Conservation (phyloP, 768 basidiomycete genomes). For the Rhodotorula babjevae region DNA sequence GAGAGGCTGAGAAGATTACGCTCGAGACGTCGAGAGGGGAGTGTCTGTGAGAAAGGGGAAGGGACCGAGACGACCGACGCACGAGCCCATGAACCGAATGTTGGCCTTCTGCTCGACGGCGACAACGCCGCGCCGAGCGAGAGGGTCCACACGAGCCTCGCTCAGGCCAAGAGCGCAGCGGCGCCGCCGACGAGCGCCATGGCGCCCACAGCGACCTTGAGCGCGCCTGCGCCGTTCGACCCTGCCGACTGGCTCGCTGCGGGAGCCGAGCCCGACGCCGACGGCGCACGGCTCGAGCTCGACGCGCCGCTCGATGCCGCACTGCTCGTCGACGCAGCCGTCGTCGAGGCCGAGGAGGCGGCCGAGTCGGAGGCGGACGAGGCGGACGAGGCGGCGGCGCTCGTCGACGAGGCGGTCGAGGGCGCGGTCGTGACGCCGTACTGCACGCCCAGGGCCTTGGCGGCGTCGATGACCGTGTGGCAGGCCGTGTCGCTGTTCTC, state of each 20-base stretch:
- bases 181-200: neutral
- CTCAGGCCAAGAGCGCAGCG: neutral
- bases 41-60: no score
- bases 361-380: neutral
- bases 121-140: no score
- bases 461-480: constrained; percentile 17
- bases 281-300: neutral
- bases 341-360: no score
- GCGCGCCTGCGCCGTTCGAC: neutral
- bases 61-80: no score
- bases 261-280: neutral
- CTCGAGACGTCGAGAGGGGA: no score
- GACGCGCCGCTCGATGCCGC: neutral
- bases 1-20: no score
- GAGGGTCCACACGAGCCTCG: no score
- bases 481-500: constrained; percentile 10
- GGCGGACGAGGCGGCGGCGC: neutral
- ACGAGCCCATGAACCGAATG: no score
- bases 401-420: neutral
- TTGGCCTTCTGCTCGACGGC: no score
- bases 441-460: constrained; percentile 22
- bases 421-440: constrained; percentile 24
- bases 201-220: neutral
- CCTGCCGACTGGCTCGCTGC: neutral
- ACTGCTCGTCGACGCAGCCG: neutral